Evolutionary conservation across 768 basidiomycete genomes (phyloP).

Genomic region (Podaxis pistillaris): DNA sequence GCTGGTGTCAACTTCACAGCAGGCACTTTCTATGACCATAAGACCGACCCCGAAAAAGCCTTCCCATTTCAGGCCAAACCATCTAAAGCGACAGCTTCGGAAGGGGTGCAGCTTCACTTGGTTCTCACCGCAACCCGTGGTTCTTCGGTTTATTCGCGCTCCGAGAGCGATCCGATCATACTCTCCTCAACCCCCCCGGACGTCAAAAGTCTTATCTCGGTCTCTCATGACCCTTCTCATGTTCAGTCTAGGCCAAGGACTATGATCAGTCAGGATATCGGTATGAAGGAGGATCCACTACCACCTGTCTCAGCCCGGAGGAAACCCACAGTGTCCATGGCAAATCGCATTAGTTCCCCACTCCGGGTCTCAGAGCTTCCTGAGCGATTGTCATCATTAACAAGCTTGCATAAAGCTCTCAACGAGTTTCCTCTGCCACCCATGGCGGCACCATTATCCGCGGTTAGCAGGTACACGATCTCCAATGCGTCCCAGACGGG

Average conservation of each 20-base stretch:
- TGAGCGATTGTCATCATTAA: slow-evolving; percentile 4
- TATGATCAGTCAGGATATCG: neutral
- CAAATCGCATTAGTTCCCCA: neutral
- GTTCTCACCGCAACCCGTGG: neutral
- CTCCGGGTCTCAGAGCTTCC: slow-evolving; percentile 2
- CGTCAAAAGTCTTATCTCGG: slow-evolving; percentile 5
- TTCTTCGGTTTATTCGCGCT: slow-evolving; percentile 2
- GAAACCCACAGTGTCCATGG: neutral
- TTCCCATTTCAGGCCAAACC: neutral
- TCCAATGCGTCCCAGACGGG: neutral
- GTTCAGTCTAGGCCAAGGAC: neutral
- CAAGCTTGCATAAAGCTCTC: neutral
- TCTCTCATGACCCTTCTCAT: neutral
- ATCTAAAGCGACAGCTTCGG: neutral
- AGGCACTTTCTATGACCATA: slow-evolving; percentile 10
- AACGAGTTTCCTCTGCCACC: slow-evolving; percentile 8
- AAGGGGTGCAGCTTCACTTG: neutral
- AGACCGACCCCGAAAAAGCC: slow-evolving; percentile 1
- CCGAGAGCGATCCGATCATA: slow-evolving; percentile 1
- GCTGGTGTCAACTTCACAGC: slow-evolving; percentile 9
- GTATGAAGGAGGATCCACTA: neutral
- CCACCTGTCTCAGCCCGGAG: neutral
- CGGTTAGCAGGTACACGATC: neutral
- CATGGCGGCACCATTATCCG: neutral
- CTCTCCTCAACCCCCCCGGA: slow-evolving; percentile 11